Conservation (phyloP, 495 filamentous ascomycete species). For the Aspergillus olivimuriae region DNA sequence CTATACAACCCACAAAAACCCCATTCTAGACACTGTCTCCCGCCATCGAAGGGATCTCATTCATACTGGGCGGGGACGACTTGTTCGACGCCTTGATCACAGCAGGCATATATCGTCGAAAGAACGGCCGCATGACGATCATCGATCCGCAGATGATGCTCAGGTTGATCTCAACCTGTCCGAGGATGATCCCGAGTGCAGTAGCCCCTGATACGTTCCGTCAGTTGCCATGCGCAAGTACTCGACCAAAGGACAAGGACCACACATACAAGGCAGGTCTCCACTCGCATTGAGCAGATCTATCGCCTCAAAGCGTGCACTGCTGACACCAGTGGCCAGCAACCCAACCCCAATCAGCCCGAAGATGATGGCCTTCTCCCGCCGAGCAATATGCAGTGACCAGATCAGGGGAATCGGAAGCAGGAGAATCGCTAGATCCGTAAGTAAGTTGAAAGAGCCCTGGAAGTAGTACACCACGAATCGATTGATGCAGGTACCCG, state of each 20-base stretch:
- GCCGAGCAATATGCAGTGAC: background rate
- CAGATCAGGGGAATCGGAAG: background rate
- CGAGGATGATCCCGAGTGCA: background rate
- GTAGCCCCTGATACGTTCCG: background rate
- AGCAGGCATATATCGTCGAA: slow-evolving; percentile 1
- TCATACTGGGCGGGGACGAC: background rate
- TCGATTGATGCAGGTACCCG: background rate
- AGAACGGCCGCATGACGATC: slow-evolving; percentile 3
- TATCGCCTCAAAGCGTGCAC: background rate
- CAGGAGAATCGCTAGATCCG: background rate
- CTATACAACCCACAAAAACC: no score
- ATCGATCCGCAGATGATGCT: slow-evolving; percentile 4
- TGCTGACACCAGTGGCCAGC: background rate
- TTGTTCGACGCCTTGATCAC: background rate
- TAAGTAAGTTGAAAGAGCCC: background rate
- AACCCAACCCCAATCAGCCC: background rate
- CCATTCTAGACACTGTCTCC: no score
- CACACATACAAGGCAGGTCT: background rate
- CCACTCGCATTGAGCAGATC: background rate
- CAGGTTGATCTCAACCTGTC: background rate
- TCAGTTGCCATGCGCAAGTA: no score
- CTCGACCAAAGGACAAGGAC: background rate
- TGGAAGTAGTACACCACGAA: slow-evolving; percentile 4
- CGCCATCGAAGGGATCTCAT: background rate
- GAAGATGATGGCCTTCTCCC: slow-evolving; percentile 1